phyloP scores from a whole-genome alignment of 139 green algal species.

The Tetradesmus lagerheimii region DNA sequence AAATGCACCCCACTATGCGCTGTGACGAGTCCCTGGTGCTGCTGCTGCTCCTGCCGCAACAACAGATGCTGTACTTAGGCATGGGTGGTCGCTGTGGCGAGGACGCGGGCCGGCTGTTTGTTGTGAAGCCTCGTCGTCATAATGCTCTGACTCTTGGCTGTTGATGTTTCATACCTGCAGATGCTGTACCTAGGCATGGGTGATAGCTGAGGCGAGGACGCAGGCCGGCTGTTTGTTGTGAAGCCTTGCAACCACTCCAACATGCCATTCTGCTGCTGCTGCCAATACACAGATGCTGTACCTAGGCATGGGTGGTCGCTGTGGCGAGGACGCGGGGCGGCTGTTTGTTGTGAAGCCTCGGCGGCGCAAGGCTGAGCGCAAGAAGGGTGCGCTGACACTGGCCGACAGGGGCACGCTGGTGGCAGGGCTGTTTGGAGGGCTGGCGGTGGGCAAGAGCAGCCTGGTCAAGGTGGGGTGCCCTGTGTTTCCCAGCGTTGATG shows the following conservation, averaged over 20 bases:
- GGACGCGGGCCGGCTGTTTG: conserved; percentile 34
- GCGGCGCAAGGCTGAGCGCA: conserved; percentile 11
- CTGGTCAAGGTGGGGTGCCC: conserved; percentile 54
- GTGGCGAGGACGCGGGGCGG: conserved; percentile 30
- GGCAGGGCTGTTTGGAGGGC: conserved; percentile 39
- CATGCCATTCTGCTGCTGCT: not conserved
- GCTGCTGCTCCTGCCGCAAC: conserved; percentile 24
- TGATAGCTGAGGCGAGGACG: not conserved
- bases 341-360: conserved; percentile 43
- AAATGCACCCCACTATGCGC: too few relatives aligned
- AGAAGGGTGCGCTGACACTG: conserved; percentile 8
- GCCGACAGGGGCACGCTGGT: conserved; percentile 32
- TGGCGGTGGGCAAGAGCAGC: conserved; percentile 54
- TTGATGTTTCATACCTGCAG: not conserved
- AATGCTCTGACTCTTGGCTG: not conserved
- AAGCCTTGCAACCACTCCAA: not conserved
- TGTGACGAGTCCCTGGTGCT: too few relatives aligned
- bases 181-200: not conserved
- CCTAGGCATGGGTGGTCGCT: conserved; percentile 59
- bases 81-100: conserved; percentile 41
- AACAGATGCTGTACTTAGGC: conserved; percentile 73
- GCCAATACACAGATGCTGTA: conserved; percentile 65
- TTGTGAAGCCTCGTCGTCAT: not conserved
- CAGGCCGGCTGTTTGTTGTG: not conserved
- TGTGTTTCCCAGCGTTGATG: too few relatives aligned